phyloP scores from a whole-genome alignment of 1,284 basidiomycete genomes.

The Tausonia pullulans region DNA sequence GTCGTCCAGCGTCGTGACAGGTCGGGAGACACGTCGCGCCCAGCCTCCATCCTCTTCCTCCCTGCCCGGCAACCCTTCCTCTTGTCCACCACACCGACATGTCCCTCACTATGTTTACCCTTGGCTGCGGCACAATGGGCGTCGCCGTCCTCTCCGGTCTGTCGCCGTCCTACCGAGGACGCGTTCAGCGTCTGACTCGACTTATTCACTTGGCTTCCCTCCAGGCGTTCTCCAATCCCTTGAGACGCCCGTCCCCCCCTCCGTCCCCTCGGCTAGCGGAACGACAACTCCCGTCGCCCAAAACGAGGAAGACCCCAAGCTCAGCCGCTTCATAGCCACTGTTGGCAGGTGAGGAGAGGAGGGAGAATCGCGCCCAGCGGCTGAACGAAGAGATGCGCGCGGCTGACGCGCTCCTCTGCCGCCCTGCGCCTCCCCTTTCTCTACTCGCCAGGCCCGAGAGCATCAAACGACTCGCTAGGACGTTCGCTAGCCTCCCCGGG shows the following conservation, averaged over 20 bases:
- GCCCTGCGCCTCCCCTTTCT: neutral
- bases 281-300: conserved; percentile 58
- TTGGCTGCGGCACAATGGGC: conserved; percentile 99
- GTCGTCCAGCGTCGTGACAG: too few relatives aligned
- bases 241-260: conserved; percentile 22
- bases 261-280: conserved; percentile 68
- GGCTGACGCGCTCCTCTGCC: neutral
- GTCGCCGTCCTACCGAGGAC: conserved; percentile 40
- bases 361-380: too few relatives aligned
- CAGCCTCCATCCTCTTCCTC: neutral
- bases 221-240: conserved; percentile 31
- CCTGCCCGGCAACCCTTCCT: neutral
- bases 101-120: conserved; percentile 17
- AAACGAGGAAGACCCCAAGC: conserved; percentile 52
- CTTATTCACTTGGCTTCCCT: conserved; percentile 19
- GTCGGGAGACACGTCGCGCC: too few relatives aligned
- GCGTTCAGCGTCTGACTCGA: conserved; percentile 25
- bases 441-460: conserved; percentile 41
- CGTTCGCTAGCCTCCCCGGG: conserved; percentile 48
- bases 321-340: conserved; percentile 77
- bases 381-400: too few relatives aligned
- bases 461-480: conserved; percentile 53
- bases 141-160: conserved; percentile 86
- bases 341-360: conserved; percentile 63
- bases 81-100: neutral